Evolutionary conservation across 2,329 filamentous ascomycete species (phyloP), one percentile per base, ranked within the genome.

Genomic region (Cytospora leucostoma): DNA sequence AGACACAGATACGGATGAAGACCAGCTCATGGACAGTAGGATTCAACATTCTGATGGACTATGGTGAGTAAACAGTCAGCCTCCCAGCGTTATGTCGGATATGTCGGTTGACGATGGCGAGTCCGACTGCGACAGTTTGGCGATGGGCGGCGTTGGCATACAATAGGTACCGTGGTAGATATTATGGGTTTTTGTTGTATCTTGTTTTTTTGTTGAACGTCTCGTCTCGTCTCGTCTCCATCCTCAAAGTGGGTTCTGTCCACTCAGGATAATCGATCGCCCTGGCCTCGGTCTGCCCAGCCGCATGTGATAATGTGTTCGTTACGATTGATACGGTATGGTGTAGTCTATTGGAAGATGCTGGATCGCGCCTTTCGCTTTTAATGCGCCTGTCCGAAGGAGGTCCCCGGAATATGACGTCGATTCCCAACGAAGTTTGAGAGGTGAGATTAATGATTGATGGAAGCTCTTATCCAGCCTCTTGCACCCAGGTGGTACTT

Each of bases 1-100:
- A 64, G 66, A 84, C 79, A 70, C 70, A 75, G 61, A 75, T 63
- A 65, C 79, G 80, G 70, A 84, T 81, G 68, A 81, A 71, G 51
- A 80, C 63, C 68, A 77, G 77, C 70, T 79, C 78, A 56, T 40
- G 54, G 21, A 40, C 4, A 13, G 61, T 65, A 17, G 57, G 57
- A 37, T 64, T 65, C 47, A 65, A 57, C 64, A 65, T 65, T 7
- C 44, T 53, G 59, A 32, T 21, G 34, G 47, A 15, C 21, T 34
- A 40, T 35, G 21, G 27, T 19, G 37, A 21, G 50, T 47, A 47
- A 27, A 27, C 27, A 27, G 56, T 27, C 34, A 7, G 33, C 33
- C 32, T 32, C 56, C 15, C 33, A 37, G 32, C 13, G 12, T 55
- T 27, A 15, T 12, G 38, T 40, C 50, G 11, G 27, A 33, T 17